Percentiles rank a stretch among this genome's conserved stretches.
These are phyloP conservation scores for Aspergillus floridensis DNA, from an alignment of 2,329 filamentous ascomycete species.

Conservation along the genomic window DNA sequence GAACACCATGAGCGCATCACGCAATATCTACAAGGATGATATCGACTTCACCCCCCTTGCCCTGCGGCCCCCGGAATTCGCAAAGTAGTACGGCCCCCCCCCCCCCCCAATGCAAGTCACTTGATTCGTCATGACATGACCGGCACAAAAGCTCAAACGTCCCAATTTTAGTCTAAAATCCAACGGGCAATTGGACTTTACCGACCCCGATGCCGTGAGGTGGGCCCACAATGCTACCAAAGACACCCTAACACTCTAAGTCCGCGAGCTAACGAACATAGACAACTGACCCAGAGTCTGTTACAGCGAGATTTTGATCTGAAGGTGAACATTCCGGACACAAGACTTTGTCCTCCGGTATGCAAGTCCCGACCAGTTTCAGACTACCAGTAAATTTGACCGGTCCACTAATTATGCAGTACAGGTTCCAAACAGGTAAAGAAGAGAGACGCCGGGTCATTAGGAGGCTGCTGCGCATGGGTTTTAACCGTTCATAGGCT, in stretches of 20 bases:
- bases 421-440: slow-evolving; percentile 48
- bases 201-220: slow-evolving; percentile 71
- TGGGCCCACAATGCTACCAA: slow-evolving; percentile 40
- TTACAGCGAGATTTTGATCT: slow-evolving; percentile 74
- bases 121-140: slow-evolving; percentile 31
- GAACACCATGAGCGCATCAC: slow-evolving; percentile 33
- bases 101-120: too few relatives aligned
- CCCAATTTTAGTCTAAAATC: slow-evolving; percentile 45
- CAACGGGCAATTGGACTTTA: slow-evolving; percentile 72
- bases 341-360: slow-evolving; percentile 85
- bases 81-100: slow-evolving; percentile 50
- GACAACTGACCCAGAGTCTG: slow-evolving; percentile 72
- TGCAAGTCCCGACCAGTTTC: slow-evolving; percentile 15
- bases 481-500: slow-evolving; percentile 54
- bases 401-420: slow-evolving; percentile 4
- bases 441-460: background rate
- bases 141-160: background rate
- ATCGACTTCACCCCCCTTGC: slow-evolving; percentile 64
- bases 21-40: slow-evolving; percentile 54
- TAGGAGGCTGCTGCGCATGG: background rate
- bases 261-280: slow-evolving; percentile 25
- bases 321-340: slow-evolving; percentile 65
- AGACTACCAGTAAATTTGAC: background rate
- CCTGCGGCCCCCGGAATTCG: slow-evolving; percentile 58
- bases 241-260: slow-evolving; percentile 10